Evolutionary conservation across 306 rosid species (phyloP).

Genomic region (Medicago ruthenica): DNA sequence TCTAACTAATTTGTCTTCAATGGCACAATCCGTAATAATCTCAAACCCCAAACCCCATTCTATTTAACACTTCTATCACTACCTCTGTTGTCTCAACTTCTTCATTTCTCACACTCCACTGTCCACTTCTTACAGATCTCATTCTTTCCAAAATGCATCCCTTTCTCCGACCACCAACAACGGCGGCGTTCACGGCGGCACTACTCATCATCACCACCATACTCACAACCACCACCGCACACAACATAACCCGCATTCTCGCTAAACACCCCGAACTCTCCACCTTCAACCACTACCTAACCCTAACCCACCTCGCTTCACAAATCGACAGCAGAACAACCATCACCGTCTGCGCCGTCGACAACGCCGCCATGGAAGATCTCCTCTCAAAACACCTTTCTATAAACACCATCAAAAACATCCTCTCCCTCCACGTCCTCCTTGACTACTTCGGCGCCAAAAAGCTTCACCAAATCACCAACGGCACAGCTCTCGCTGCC

Average conservation of each 20-base stretch:
- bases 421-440: constrained; percentile 88
- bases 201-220: constrained; percentile 30
- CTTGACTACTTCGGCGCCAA: constrained; percentile 92
- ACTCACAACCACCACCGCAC: constrained; percentile 43
- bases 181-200: constrained; percentile 40
- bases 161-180: constrained; percentile 44
- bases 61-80: background rate
- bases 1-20: background rate
- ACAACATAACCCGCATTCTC: constrained; percentile 70
- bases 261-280: constrained; percentile 74
- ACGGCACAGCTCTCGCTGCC: constrained; percentile 88
- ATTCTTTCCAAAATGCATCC: constrained; percentile 50
- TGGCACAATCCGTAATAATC: constrained; percentile 59
- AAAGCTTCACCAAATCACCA: constrained; percentile 96
- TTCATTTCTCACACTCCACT: background rate
- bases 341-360: constrained; percentile 83
- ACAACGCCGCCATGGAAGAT: constrained; percentile 79
- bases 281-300: constrained; percentile 81
- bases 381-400: constrained; percentile 63
- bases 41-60: constrained; percentile 32
- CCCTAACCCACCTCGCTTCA: constrained; percentile 72
- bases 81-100: background rate
- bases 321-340: constrained; percentile 75
- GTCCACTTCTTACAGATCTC: constrained; percentile 25
- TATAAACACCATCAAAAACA: constrained; percentile 71